phyloP scores from a whole-genome alignment of 2,329 filamentous ascomycete species.

The Ceratocystiopsis minuta region DNA sequence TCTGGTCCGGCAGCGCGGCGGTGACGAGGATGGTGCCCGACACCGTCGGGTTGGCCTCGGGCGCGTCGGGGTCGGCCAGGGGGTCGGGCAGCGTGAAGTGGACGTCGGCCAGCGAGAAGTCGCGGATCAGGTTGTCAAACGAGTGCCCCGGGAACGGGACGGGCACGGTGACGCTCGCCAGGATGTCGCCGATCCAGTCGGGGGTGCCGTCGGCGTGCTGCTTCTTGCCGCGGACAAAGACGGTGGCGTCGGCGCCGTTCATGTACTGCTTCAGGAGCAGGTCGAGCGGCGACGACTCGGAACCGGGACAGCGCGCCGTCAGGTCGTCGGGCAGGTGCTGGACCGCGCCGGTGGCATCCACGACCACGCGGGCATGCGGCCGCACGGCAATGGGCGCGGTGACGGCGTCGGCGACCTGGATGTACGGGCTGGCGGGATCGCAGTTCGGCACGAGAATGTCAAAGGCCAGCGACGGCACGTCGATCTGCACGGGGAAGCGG shows the following conservation, averaged over 20 bases:
- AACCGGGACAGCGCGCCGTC: constrained; percentile 55
- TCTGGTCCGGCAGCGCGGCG: constrained; percentile 62
- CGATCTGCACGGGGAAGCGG: constrained; percentile 58
- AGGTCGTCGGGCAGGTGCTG: constrained; percentile 56
- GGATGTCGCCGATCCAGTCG: constrained; percentile 62
- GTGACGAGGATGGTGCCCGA: constrained; percentile 70
- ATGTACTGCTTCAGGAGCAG: constrained; percentile 65
- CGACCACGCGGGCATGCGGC: constrained; percentile 47
- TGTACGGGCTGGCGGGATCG: constrained; percentile 48
- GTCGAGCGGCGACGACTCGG: constrained; percentile 68
- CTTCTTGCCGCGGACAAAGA: constrained; percentile 69
- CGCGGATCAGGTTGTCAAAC: constrained; percentile 68
- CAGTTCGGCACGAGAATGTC: constrained; percentile 76
- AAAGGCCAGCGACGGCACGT: constrained; percentile 65
- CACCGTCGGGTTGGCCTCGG: constrained; percentile 57
- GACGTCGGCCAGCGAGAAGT: constrained; percentile 72
- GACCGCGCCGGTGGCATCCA: constrained; percentile 56
- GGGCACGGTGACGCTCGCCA: constrained; percentile 68
- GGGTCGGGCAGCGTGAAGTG: constrained; percentile 74
- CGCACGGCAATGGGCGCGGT: constrained; percentile 50
- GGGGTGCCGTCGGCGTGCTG: constrained; percentile 51
- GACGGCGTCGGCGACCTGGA: constrained; percentile 59
- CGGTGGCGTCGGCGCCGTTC: constrained; percentile 55
- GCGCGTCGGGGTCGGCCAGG: constrained; percentile 55
- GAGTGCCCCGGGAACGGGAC: constrained; percentile 68